Evolutionary conservation across 1,284 basidiomycete species (phyloP), one percentile per base, ranked within the genome.

Genomic region (Apiotrichum brassicae): DNA sequence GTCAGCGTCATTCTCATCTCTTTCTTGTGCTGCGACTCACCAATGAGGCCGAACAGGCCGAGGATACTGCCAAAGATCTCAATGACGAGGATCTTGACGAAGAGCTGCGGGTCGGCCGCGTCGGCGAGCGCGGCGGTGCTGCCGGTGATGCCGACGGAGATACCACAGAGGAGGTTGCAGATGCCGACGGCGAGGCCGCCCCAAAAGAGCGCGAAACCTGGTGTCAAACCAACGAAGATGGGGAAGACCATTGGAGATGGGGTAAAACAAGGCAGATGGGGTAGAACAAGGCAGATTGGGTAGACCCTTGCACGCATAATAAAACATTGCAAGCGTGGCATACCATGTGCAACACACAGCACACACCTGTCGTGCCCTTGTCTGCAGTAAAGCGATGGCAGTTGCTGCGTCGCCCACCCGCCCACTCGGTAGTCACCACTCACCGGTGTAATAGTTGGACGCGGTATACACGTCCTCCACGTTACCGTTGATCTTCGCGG

Each of bases 11-110:
- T 37, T 4, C 1, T 20, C 12, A 19, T 11, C n/a, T n/a, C n/a
- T n/a, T n/a, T n/a, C n/a, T n/a, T n/a, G n/a, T n/a, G n/a, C n/a
- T n/a, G n/a, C n/a, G n/a, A 79, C 85, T 56, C 58, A 90, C 87
- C 87, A 63, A 93, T 94, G 56, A 94, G 76, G 20, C 91, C 91
- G 65, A 94, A 94, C 41, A 94, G 76, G 24, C 90, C 91, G 68
- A 94, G 76, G 57, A 93, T 88, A 62, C 87, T 91, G 52, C 89
- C 90, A 67, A 95, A 95, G 48, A 95, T 91, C 71, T 94, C 92
- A 1, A 94, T 86, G 50, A 97, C 84, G 50, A 95, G 81, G 55
- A 95, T 88, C 75, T 93, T 94, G 71, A 95, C 90, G 64, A 97
- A 95, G 25, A 95, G 73, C 48, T 84, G 81, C 6, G 91, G 89